Base-by-base conservation (phyloP, 2,329 filamentous ascomycete species). In the Fusarium ramigenum region DNA sequence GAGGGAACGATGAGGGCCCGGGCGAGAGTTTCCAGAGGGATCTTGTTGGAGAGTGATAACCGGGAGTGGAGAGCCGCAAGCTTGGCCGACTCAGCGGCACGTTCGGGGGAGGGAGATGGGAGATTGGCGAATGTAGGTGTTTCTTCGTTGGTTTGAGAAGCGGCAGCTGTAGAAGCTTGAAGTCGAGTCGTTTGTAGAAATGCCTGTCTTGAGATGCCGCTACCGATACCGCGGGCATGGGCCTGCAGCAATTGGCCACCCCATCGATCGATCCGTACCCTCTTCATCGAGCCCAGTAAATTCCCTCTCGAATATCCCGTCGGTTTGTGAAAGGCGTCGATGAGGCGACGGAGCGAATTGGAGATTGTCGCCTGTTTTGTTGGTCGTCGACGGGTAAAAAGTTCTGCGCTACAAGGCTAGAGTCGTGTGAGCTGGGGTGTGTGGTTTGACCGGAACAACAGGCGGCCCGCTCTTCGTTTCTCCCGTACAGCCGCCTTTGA, bases 51-150 rank as follows among this genome's bases (percentile, higher is more conserved):
- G 63, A 99, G 90, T 44, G 91, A 90, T 70, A 99, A 89, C 82
- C 96, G 93, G 77, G 95, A 94, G 83, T 98, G 95, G 50, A 99
- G 90, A 74, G 96, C 95, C 73, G 95, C 91, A 77, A 99, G 92
- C 86, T 98, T 98, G 71, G 95, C 92, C 52, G 96, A 98, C 74
- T 86, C 83, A 68, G 87, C 84, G 47, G 94, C 93, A 74, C 87
- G 87, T 77, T 88, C 85, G 74, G 91, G 90, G 61, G 89, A 89
- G 75, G 94, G 94, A 78, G 94, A 96, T 60, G 93, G 93, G 73
- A 92, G 86, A 70, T 81, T 79, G 69, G 77, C 73, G 34, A 69
- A 69, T 40, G 75, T 66, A 66, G 64, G 66, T 63, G 77, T 66
- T 57, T 77, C 66, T 25, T 72, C 39, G 30, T 80, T 76, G 65